These are phyloP conservation scores for Aspergillus diversus DNA, from an alignment of 495 filamentous ascomycete species.

Conservation along the genomic window DNA sequence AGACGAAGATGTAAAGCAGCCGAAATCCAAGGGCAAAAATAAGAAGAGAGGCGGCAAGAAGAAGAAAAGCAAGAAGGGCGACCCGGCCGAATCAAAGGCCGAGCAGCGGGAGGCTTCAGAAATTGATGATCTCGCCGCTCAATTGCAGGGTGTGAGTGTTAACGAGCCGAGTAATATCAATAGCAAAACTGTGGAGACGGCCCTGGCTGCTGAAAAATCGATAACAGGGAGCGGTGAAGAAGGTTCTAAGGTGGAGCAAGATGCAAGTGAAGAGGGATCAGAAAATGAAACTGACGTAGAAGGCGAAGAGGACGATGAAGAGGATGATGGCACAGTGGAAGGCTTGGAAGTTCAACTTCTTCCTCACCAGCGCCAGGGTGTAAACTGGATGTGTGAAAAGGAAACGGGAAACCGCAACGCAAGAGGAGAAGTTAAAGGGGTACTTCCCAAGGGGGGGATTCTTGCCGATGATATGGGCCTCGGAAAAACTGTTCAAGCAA, in stretches of 20 bases:
- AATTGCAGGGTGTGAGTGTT: constrained; percentile 63
- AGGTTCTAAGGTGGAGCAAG: constrained; percentile 17
- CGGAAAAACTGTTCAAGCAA: constrained; percentile 89
- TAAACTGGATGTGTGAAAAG: constrained; percentile 90
- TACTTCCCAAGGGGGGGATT: constrained; percentile 83
- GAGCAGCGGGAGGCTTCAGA: constrained; percentile 38
- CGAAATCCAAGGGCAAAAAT: constrained; percentile 58
- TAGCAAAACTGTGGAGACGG: constrained; percentile 37
- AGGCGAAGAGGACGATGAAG: constrained; percentile 61
- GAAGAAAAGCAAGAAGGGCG: constrained; percentile 53
- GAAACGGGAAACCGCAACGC: constrained; percentile 79
- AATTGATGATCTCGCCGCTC: constrained; percentile 57
- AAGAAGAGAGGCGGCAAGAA: constrained; percentile 36
- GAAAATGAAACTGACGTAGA: constrained; percentile 49
- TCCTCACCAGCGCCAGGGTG: constrained; percentile 90
- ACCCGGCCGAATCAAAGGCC: constrained; percentile 34
- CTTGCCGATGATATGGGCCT: constrained; percentile 94
- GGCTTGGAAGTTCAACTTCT: constrained; percentile 85
- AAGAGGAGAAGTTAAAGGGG: constrained; percentile 71
- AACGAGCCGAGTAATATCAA: constrained; percentile 36
- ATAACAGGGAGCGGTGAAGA: constrained; percentile 27
- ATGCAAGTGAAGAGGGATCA: constrained; percentile 18
- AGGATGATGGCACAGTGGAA: constrained; percentile 73
- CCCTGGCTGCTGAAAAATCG: constrained; percentile 22
- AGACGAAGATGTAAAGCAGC: constrained; percentile 69